Conservation (phyloP, 2,329 filamentous ascomycete species). For the Fusarium brachygibbosum region DNA sequence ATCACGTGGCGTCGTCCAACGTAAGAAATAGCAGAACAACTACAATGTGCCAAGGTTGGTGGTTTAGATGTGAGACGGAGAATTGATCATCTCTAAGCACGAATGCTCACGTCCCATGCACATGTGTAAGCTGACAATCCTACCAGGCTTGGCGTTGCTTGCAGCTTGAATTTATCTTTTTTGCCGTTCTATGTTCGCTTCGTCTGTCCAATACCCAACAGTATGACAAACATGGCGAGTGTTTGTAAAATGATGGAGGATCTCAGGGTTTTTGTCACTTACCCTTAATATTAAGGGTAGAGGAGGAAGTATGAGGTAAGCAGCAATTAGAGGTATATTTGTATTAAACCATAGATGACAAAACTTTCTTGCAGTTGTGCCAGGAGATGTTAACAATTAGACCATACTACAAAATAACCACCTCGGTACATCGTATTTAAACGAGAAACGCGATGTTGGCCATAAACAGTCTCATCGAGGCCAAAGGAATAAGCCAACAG, state of each 20-base stretch:
- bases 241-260: not conserved
- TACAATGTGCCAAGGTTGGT: not conserved
- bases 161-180: not conserved
- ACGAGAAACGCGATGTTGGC: too few relatives aligned
- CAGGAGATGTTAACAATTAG: not conserved
- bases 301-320: not conserved
- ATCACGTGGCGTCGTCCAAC: slow-evolving; percentile 26
- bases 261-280: not conserved
- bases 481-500: not conserved
- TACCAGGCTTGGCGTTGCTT: not conserved
- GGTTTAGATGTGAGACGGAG: not conserved
- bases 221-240: not conserved
- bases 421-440: not conserved
- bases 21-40: slow-evolving; percentile 1
- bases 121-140: not conserved
- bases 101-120: not conserved
- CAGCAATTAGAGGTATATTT: not conserved
- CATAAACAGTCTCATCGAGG: not conserved
- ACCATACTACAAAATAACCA: not conserved
- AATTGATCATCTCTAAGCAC: not conserved
- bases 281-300: not conserved
- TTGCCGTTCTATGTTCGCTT: not conserved
- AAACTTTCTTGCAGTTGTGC: not conserved
- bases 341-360: slow-evolving; percentile 5
- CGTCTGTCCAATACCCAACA: too few relatives aligned